Evolutionary conservation across 176 grass and related monocot genomes (phyloP), one percentile per base, ranked within the genome.

Genomic region (Aegilops tauschii): DNA sequence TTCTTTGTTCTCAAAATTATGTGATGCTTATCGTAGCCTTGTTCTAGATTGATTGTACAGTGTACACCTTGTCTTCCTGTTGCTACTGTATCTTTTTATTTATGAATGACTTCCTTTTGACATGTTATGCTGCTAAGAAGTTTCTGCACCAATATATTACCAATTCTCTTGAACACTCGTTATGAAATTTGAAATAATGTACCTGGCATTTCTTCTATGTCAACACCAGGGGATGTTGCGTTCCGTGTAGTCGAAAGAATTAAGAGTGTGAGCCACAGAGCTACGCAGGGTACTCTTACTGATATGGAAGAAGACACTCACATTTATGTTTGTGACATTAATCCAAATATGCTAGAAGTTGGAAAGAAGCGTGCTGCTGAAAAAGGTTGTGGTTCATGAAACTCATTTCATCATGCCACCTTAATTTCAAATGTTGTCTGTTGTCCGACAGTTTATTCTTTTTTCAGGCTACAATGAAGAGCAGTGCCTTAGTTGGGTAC

Each of bases 241-340:
- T 98, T 98, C 69, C 84, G 88, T 69, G 92, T 94, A 40, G 68
- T 98, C 32, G 93, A 98, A 78, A 91, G 86, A 72, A 88, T 94
- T 65, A 98, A 94, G 78, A 92, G 90, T 13, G 88, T 91, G 68
- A 86, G 90, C 49, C 86, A 81, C 70, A 84, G 84, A 91, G 92
- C 90, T 65, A 85, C 77, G 76, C 84, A 91, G 78, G 86, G 90
- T 37, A 85, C 85, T 65, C 67, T 93, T 69, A 73, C 84, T 79
- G 83, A 95, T 65, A 68, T 58, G 17, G 90, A 98, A 87, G 96
- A 95, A 76, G 92, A 95, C 65, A 95, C 96, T 18, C 88, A 90
- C 69, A 98, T 98, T 62, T 95, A 89, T 79, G 83, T 95, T 27
- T 98, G 96, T 61, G 96, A 98, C 71, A 95, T 95, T 73, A 98